These are phyloP conservation scores for Calocybe cyanea DNA, from an alignment of 768 basidiomycete genomes.

Conservation along the genomic window DNA sequence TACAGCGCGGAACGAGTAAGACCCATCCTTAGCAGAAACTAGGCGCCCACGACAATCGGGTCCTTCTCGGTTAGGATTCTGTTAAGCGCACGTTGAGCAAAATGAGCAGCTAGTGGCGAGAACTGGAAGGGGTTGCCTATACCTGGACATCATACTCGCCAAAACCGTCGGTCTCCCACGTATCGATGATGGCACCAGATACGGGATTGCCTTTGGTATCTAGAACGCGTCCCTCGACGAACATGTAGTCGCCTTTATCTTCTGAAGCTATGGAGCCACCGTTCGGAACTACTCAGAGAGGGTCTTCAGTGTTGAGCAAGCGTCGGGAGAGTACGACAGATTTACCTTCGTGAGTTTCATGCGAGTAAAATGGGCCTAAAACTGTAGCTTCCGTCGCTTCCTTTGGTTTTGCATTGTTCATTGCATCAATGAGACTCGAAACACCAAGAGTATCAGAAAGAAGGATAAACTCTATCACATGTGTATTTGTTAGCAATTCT, in stretches of 20 bases:
- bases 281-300: constrained; percentile 46
- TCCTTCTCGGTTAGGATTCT: constrained; percentile 51
- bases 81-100: too few species aligned
- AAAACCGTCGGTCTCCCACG: constrained; percentile 76
- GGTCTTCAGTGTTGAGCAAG: too few species aligned
- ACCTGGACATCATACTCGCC: constrained; percentile 45
- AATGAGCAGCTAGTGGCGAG: too few species aligned
- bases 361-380: constrained; percentile 80
- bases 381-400: constrained; percentile 72
- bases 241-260: constrained; percentile 84
- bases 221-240: constrained; percentile 67
- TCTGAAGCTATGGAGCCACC: constrained; percentile 84
- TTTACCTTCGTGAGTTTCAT: constrained; percentile 72
- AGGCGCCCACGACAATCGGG: constrained; percentile 77
- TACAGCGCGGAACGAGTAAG: constrained; percentile 67
- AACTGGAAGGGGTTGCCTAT: too few species aligned
- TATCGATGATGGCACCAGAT: constrained; percentile 64
- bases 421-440: constrained; percentile 69
- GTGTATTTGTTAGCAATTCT: constrained; percentile 17
- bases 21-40: constrained; percentile 54
- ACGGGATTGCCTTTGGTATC: constrained; percentile 65
- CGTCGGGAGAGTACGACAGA: too few species aligned
- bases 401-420: constrained; percentile 64
- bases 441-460: constrained; percentile 81
- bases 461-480: constrained; percentile 74